Evolutionary conservation across 352 stramenopile species (phyloP).

Genomic region (Phytopythium delawarense): DNA sequence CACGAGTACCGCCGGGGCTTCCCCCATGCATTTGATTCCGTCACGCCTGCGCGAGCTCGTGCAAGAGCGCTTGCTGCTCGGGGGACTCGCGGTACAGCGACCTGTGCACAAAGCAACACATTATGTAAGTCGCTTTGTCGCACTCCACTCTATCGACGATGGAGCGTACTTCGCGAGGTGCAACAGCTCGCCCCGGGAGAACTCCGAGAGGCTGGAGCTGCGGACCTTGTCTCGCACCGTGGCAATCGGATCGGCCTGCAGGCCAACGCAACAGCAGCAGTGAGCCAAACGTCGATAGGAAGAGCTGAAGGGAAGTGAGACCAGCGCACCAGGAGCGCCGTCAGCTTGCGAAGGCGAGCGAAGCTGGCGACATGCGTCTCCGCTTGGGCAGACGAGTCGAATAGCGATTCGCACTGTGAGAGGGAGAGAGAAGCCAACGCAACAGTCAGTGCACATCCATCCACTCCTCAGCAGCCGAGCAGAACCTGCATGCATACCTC

Average conservation of each 20-base stretch:
- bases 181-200: slow-evolving; percentile 39
- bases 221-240: slow-evolving; percentile 56
- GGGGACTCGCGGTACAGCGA: slow-evolving; percentile 60
- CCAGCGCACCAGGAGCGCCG: slow-evolving; percentile 37
- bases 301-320: not conserved
- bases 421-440: not conserved
- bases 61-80: slow-evolving; percentile 45
- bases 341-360: slow-evolving; percentile 44
- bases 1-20: not conserved
- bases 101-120: slow-evolving; percentile 14
- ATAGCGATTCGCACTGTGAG: slow-evolving; percentile 37
- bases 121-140: not conserved
- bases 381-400: slow-evolving; percentile 44
- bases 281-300: not conserved
- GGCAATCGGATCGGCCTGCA: slow-evolving; percentile 52
- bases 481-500: slow-evolving; percentile 24
- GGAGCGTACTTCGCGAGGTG: slow-evolving; percentile 38
- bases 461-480: not conserved
- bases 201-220: slow-evolving; percentile 31
- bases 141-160: not conserved
- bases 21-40: not conserved
- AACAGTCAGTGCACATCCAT: not conserved
- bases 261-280: not conserved
- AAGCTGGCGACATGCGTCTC: slow-evolving; percentile 48
- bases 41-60: slow-evolving; percentile 15